These are phyloP conservation scores for Cordyceps cicadae DNA, from an alignment of 2,329 filamentous ascomycete genomes.

Conservation along the genomic window DNA sequence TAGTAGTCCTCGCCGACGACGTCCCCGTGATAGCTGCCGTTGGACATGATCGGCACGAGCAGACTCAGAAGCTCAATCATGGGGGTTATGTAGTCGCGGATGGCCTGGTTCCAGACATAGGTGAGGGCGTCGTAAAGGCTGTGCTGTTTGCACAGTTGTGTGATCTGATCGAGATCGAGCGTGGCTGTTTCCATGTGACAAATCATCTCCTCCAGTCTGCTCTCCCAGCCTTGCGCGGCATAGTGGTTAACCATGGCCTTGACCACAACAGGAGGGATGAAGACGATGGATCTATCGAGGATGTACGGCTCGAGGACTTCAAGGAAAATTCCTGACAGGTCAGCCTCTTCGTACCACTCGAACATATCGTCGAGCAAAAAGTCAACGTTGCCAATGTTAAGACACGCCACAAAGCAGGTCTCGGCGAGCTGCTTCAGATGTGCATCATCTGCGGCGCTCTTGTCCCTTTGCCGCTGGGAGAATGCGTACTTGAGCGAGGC, in stretches of 20 bases:
- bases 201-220: constrained; percentile 83
- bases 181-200: constrained; percentile 86
- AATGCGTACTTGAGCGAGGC: constrained; percentile 89
- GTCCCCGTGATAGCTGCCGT: constrained; percentile 43
- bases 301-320: constrained; percentile 86
- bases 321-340: constrained; percentile 67
- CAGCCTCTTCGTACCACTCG: constrained; percentile 76
- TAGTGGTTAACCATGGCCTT: constrained; percentile 82
- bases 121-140: constrained; percentile 90
- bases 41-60: constrained; percentile 50
- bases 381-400: constrained; percentile 67
- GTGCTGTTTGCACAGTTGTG: constrained; percentile 81
- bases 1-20: constrained; percentile 53
- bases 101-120: constrained; percentile 91
- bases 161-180: constrained; percentile 90
- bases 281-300: constrained; percentile 64
- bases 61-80: constrained; percentile 73
- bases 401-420: constrained; percentile 75
- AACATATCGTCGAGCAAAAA: constrained; percentile 90
- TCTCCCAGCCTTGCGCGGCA: constrained; percentile 64
- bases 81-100: constrained; percentile 84
- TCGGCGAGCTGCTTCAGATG: constrained; percentile 72
- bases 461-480: constrained; percentile 49
- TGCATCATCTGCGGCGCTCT: constrained; percentile 37
- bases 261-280: constrained; percentile 72